These are phyloP conservation scores for Umbellularia californica DNA, from an alignment of 164 flowering plant genomes.

Conservation along the genomic window DNA sequence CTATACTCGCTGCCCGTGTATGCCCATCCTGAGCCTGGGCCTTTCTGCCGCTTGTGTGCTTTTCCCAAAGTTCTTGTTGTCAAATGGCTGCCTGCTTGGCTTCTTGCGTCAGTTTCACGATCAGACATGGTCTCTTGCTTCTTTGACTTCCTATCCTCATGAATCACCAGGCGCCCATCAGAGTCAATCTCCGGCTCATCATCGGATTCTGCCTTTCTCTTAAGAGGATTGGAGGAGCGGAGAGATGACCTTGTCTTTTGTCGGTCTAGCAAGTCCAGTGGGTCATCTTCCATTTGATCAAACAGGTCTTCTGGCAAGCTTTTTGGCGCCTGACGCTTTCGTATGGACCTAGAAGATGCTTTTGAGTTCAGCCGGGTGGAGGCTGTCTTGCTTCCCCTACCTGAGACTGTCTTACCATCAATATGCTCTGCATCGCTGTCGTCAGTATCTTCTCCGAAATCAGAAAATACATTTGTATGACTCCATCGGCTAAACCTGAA, in stretches of 20 bases:
- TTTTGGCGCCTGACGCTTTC: slow-evolving; percentile 35
- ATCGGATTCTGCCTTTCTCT: slow-evolving; percentile 56
- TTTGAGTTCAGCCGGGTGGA: slow-evolving; percentile 45
- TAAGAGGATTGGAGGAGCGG: slow-evolving; percentile 39
- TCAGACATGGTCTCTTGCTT: slow-evolving; percentile 25
- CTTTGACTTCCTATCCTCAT: slow-evolving; percentile 43
- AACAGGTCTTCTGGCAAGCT: slow-evolving; percentile 65
- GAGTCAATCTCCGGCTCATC: slow-evolving; percentile 75
- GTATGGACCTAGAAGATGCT: slow-evolving; percentile 56
- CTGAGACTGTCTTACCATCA: slow-evolving; percentile 35
- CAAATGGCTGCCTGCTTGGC: slow-evolving; percentile 38
- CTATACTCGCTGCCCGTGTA: slow-evolving; percentile 81
- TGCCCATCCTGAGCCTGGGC: slow-evolving; percentile 77
- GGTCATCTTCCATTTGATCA: slow-evolving; percentile 77
- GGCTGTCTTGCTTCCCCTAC: slow-evolving; percentile 37
- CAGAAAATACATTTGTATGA: slow-evolving; percentile 91
- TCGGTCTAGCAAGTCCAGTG: slow-evolving; percentile 87
- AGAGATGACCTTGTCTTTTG: slow-evolving; percentile 70
- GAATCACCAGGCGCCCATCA: slow-evolving; percentile 82
- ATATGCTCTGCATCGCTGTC: slow-evolving; percentile 48
- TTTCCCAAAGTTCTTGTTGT: slow-evolving; percentile 32
- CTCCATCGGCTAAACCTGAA: slow-evolving; percentile 90
- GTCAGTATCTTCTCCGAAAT: slow-evolving; percentile 51
- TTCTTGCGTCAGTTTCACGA: slow-evolving; percentile 44
- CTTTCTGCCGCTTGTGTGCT: slow-evolving; percentile 54